Conservation (phyloP, 2,329 filamentous ascomycete genomes). For the Paraphaeosphaeria sporulosa region DNA sequence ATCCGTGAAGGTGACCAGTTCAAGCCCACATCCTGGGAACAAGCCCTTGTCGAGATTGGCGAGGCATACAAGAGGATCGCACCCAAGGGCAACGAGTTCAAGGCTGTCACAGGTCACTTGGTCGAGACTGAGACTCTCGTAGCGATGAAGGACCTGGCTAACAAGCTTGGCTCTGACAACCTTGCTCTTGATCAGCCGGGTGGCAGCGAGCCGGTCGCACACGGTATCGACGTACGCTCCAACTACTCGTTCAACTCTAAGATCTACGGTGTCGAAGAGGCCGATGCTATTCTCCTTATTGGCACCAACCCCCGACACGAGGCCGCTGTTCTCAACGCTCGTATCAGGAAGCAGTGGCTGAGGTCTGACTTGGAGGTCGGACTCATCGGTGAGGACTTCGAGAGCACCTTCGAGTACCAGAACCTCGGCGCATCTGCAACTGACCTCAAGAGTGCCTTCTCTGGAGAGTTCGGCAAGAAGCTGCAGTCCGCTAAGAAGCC, state of each 20-base stretch:
- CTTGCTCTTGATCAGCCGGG: conserved; percentile 88
- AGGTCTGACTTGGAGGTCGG: conserved; percentile 93
- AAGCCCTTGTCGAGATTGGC: conserved; percentile 87
- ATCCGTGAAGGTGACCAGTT: conserved; percentile 90
- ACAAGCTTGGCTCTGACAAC: conserved; percentile 96
- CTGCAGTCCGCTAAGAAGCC: conserved; percentile 85
- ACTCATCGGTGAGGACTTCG: conserved; percentile 87
- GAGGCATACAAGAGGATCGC: conserved; percentile 80
- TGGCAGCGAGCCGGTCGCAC: conserved; percentile 83
- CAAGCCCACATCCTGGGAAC: conserved; percentile 92
- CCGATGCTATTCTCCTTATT: conserved; percentile 88
- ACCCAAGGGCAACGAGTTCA: conserved; percentile 93
- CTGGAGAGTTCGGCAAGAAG: conserved; percentile 92
- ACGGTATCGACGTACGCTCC: conserved; percentile 90
- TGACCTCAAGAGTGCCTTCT: conserved; percentile 83
- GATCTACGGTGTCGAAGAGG: conserved; percentile 92
- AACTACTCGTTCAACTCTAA: conserved; percentile 98
- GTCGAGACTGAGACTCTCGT: conserved; percentile 93
- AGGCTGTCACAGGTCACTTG: conserved; percentile 89
- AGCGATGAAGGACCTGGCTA: conserved; percentile 95
- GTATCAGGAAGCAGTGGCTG: conserved; percentile 97
- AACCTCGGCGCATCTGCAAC: conserved; percentile 82
- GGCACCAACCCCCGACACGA: conserved; percentile 96
- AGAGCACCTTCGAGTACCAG: conserved; percentile 95
- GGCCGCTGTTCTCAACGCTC: conserved; percentile 92